These are phyloP conservation scores for Neurospora hispaniola DNA, from an alignment of 495 filamentous ascomycete species.

Conservation along the genomic window DNA sequence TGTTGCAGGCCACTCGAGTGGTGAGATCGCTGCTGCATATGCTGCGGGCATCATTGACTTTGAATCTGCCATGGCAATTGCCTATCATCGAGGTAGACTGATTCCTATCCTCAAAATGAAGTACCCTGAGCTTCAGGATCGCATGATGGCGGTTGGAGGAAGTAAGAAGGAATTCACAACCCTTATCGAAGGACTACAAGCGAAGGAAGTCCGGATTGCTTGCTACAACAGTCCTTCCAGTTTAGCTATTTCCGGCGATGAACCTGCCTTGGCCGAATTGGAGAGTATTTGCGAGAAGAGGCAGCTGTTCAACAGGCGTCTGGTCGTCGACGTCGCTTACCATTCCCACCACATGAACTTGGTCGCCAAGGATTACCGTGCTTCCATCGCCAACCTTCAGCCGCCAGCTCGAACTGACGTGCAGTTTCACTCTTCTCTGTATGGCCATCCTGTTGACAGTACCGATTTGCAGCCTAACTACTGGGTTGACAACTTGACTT, in stretches of 20 bases:
- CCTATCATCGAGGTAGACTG: slow-evolving; percentile 33
- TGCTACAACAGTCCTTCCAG: slow-evolving; percentile 51
- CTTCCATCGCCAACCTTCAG: slow-evolving; percentile 20
- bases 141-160: slow-evolving; percentile 42
- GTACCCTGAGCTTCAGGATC: slow-evolving; percentile 23
- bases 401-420: slow-evolving; percentile 24
- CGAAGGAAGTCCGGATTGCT: slow-evolving; percentile 32
- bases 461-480: slow-evolving; percentile 33
- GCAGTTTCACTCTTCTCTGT: slow-evolving; percentile 30
- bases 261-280: slow-evolving; percentile 38
- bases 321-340: slow-evolving; percentile 51
- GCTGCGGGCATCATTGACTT: slow-evolving; percentile 34
- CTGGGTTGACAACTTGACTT: slow-evolving; percentile 34
- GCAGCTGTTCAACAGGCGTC: slow-evolving; percentile 40
- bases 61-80: slow-evolving; percentile 42
- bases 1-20: slow-evolving; percentile 52
- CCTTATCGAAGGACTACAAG: slow-evolving; percentile 27
- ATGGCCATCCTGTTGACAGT: slow-evolving; percentile 20
- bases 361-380: slow-evolving; percentile 31
- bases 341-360: slow-evolving; percentile 54
- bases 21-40: slow-evolving; percentile 48
- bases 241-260: slow-evolving; percentile 49
- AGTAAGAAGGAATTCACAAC: slow-evolving; percentile 31
- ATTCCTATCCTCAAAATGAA: slow-evolving; percentile 23
- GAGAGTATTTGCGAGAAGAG: slow-evolving; percentile 32